Percentiles rank a stretch among this genome's conserved stretches.
Conservation (phyloP, 2,329 filamentous ascomycete genomes). For the Madurella mycetomatis region DNA sequence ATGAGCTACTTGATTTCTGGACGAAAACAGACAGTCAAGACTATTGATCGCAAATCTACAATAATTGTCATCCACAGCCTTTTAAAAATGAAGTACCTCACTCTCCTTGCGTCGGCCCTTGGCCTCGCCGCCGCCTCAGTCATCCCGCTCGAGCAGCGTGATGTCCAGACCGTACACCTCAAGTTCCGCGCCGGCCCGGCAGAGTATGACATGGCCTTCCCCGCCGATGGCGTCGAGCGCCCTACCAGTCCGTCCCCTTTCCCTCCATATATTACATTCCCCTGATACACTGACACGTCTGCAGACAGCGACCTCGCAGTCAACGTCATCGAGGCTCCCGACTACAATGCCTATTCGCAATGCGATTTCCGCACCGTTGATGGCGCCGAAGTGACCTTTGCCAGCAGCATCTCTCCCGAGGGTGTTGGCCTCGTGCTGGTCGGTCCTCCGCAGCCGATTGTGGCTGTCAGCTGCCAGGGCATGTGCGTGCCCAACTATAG, state of each 20-base stretch:
- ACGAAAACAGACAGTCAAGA: too few species aligned
- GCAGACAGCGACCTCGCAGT: slow-evolving; percentile 36
- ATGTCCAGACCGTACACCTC: slow-evolving; percentile 37
- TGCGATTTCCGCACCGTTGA: slow-evolving; percentile 42
- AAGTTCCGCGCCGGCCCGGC: slow-evolving; percentile 41
- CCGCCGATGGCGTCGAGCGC: slow-evolving; percentile 38
- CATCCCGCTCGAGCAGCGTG: slow-evolving; percentile 24
- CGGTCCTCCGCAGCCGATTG: slow-evolving; percentile 42
- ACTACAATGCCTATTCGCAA: slow-evolving; percentile 39
- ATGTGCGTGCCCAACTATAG: slow-evolving; percentile 39
- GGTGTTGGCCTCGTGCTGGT: slow-evolving; percentile 40
- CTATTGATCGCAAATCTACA: too few species aligned
- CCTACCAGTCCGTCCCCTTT: slow-evolving; percentile 33
- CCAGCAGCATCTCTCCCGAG: slow-evolving; percentile 27
- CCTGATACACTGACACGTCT: background rate
- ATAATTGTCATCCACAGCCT: too few species aligned
- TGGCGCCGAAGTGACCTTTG: slow-evolving; percentile 31
- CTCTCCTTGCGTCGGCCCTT: slow-evolving; percentile 8
- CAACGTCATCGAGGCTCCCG: slow-evolving; percentile 31
- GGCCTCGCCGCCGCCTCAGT: slow-evolving; percentile 11
- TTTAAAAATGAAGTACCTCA: slow-evolving; percentile 15
- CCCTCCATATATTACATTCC: background rate
- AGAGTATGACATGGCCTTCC: slow-evolving; percentile 39
- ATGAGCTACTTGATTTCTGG: too few species aligned
- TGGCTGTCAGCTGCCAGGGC: slow-evolving; percentile 40